Evolutionary conservation across 345 rosid species (phyloP), one percentile per base, ranked within the genome.

Genomic region (Populus alba): DNA sequence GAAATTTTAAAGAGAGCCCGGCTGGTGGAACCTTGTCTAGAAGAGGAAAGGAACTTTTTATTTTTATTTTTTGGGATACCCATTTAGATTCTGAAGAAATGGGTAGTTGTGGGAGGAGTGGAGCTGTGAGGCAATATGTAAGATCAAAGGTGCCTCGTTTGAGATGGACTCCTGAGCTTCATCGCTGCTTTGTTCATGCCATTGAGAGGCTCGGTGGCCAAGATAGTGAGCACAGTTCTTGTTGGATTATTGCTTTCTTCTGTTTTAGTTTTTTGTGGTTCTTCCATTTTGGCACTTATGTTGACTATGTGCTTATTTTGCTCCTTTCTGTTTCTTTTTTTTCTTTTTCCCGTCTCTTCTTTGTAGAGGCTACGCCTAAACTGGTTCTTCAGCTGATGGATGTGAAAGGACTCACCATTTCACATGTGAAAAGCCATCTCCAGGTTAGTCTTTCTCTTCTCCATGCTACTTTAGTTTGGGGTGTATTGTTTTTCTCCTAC

Each of bases 151-250:
- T 94, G 45, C 97, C 98, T 74, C 91, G 99, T 5, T 81, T 97
- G 76, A 83, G 97, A 83, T 97, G 99, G 99, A 97, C 99, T 20
- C 97, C 99, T 25, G 98, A 94, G 63, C 98, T 97, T 71, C 99
- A 97, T 82, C 95, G 85, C 77, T 89, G 95, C 72, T 97, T 97
- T 79, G 88, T 97, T 85, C 88, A 89, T 85, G 99, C 98, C 77
- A 88, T 97, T 18, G 92, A 94, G 22, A 74, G 88, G 33, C 99
- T 97, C 41, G 99, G 99, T 53, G 99, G 99, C 29, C 97, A 89
- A 77, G 82, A 89, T 80, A 86, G 99, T 96, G 70, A 71, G 93
- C 79, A 7, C n/a, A 43, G 63, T 16, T 20, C 22, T 15, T 22
- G 15, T 8, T 57, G 4, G 62, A 57, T 53, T 22, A 2, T 22